Percentiles rank a stretch among this genome's conserved stretches.
These are phyloP conservation scores for Ricinus communis DNA, from an alignment of 345 rosid genomes.

Conservation along the genomic window DNA sequence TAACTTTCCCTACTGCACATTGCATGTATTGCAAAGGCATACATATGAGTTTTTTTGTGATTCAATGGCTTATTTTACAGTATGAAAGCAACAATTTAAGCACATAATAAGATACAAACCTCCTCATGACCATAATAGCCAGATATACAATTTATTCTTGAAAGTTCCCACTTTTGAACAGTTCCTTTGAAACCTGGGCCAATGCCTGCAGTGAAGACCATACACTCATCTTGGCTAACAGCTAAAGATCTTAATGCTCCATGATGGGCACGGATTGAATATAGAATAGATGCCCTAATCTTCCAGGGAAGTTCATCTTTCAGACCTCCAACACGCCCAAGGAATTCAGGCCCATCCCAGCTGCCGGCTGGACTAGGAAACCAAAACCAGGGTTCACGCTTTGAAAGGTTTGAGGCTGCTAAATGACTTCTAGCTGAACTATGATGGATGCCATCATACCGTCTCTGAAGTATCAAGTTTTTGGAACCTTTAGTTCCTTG, in stretches of 20 bases:
- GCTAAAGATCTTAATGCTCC: conserved; percentile 85
- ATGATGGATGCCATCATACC: conserved; percentile 32
- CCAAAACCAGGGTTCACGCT: conserved; percentile 86
- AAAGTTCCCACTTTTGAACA: conserved; percentile 88
- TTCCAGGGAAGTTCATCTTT: conserved; percentile 94
- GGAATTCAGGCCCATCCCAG: conserved; percentile 84
- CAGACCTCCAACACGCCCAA: conserved; percentile 63
- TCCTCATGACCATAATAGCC: conserved; percentile 96
- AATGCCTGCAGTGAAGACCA: conserved; percentile 82
- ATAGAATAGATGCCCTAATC: conserved; percentile 71
- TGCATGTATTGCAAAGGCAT: neutral
- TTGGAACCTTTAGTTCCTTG: conserved; percentile 58
- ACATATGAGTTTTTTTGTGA: neutral
- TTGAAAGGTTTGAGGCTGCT: conserved; percentile 46
- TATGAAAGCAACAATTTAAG: conserved; percentile 9
- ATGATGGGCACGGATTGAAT: conserved; percentile 77
- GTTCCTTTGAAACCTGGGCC: conserved; percentile 94
- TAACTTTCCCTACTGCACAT: neutral
- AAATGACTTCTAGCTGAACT: conserved; percentile 37
- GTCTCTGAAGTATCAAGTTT: conserved; percentile 55
- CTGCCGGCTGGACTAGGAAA: conserved; percentile 80
- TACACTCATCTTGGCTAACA: conserved; percentile 76
- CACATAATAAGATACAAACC: conserved; percentile 49
- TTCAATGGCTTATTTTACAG: neutral
- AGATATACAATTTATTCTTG: conserved; percentile 68